Conservation (phyloP, 495 filamentous ascomycete genomes). For the Neurospora sp. region DNA sequence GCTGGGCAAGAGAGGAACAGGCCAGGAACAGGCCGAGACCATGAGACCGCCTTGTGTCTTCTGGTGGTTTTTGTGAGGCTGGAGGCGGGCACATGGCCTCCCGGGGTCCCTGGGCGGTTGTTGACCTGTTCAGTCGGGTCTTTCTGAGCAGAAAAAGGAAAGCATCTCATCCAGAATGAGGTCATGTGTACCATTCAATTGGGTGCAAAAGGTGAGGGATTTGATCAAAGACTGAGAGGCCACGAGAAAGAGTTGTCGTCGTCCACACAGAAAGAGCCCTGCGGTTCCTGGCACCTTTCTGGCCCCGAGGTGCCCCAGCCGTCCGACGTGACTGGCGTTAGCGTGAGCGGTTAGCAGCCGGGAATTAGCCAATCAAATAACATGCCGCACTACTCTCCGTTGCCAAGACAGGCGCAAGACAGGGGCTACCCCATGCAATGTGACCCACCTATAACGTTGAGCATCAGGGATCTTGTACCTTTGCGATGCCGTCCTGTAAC, state of each 20-base stretch:
- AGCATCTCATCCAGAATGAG: neutral
- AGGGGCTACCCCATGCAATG: conserved; percentile 4
- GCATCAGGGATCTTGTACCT: conserved; percentile 12
- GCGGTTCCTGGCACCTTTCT: neutral
- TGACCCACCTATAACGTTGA: neutral
- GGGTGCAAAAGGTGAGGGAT: neutral
- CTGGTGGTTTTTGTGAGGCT: neutral
- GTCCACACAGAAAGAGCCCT: neutral
- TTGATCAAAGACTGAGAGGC: neutral
- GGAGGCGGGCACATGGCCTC: neutral
- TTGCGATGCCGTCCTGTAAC: conserved; percentile 12
- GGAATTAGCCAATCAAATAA: conserved; percentile 25
- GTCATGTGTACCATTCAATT: neutral
- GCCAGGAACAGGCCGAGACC: neutral
- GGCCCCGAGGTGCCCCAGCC: conserved; percentile 3
- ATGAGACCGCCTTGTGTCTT: neutral
- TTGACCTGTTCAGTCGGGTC: neutral
- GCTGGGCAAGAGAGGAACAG: neutral
- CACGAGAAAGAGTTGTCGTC: neutral
- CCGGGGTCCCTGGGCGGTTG: neutral
- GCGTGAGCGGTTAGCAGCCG: conserved; percentile 31
- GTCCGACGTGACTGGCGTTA: conserved; percentile 31
- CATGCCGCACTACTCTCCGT: conserved; percentile 11
- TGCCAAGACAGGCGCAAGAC: conserved; percentile 9
- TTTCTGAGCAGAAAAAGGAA: neutral